These are phyloP conservation scores for Rhodomyrtus psidioides DNA, from an alignment of 441 rosid genomes.

Conservation along the genomic window DNA sequence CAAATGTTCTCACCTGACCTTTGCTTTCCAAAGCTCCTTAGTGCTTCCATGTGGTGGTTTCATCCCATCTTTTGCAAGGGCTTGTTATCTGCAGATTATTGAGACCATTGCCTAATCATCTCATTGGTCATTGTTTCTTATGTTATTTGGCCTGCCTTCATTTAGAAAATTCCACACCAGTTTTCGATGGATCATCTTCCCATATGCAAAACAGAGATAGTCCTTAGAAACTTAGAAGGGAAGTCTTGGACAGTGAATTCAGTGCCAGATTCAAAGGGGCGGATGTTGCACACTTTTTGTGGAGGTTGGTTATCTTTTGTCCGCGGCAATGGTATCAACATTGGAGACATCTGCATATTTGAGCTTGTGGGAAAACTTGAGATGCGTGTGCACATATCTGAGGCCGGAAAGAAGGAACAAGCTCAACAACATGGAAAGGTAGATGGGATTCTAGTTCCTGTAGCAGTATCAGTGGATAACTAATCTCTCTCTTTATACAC, in stretches of 20 bases:
- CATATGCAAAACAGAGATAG: constrained; percentile 42
- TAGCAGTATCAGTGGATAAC: background rate
- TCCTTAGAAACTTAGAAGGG: constrained; percentile 36
- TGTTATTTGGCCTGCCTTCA: background rate
- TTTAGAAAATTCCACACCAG: constrained; percentile 57
- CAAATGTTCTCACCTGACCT: background rate
- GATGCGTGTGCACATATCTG: constrained; percentile 50
- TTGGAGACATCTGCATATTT: constrained; percentile 57
- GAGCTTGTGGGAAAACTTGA: constrained; percentile 43
- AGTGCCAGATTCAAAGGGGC: constrained; percentile 54
- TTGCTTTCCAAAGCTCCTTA: background rate
- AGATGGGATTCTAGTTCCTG: background rate
- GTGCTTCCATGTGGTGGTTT: background rate
- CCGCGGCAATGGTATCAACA: constrained; percentile 40
- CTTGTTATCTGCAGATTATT: background rate
- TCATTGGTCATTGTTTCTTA: background rate
- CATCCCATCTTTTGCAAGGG: background rate
- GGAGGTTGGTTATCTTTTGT: constrained; percentile 76
- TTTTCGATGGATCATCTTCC: constrained; percentile 52
- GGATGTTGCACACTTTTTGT: constrained; percentile 41
- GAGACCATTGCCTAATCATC: background rate
- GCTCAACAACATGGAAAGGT: constrained; percentile 10
- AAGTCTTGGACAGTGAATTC: constrained; percentile 52
- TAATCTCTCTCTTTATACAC: background rate
- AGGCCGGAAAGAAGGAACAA: constrained; percentile 21